Evolutionary conservation across 495 filamentous ascomycete genomes (phyloP), one percentile per base, ranked within the genome.

Genomic region (Xylaria telfairii): DNA sequence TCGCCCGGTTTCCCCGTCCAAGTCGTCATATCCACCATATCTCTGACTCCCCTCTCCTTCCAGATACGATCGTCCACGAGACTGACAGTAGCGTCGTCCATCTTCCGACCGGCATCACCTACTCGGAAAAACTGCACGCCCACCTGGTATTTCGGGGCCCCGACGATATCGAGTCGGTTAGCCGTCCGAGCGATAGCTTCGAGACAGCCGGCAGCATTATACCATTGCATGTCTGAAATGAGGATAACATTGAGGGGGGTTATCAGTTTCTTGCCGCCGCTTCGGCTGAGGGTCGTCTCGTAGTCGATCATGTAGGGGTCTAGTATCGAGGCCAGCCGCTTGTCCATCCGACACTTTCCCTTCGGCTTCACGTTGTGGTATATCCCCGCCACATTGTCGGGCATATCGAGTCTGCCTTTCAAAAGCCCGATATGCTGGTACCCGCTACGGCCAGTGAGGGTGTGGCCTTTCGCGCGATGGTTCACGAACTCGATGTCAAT

Each of bases 81-180:
- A n/a, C 46, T 9, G 21, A 69, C 17, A 0, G 19, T 42, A 17
- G 94, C 80, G 34, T 88, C 84, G 78, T 89, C 79, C 64, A 96
- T 75, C 74, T 89, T 87, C 76, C 83, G 74, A 24, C 81, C 81
- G 73, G 95, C 91, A 42, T 90, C 84, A 39, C 94, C 94, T 37
- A 97, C 90, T 80, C 95, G 93, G 80, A 97, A 92, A 77, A 97
- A 94, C 75, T 97, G 94, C 62, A 97, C 90, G 3, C 94, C 93
- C 3, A 96, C 83, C 80, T 97, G 94, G 83, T 91, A 92, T 39
- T 90, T 83, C 53, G 89, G 86, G 5, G 92, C 92, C n/a, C 90
- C 84, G 9, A 89, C 77, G 26, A 79, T 81, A 73, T 97, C 93
- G 3, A 97, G 81, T 71, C 83, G 87, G 78, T 86, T 83, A 0